Evolutionary conservation across 345 rosid species (phyloP), one percentile per base, ranked within the genome.

Genomic region (Balakata baccata): DNA sequence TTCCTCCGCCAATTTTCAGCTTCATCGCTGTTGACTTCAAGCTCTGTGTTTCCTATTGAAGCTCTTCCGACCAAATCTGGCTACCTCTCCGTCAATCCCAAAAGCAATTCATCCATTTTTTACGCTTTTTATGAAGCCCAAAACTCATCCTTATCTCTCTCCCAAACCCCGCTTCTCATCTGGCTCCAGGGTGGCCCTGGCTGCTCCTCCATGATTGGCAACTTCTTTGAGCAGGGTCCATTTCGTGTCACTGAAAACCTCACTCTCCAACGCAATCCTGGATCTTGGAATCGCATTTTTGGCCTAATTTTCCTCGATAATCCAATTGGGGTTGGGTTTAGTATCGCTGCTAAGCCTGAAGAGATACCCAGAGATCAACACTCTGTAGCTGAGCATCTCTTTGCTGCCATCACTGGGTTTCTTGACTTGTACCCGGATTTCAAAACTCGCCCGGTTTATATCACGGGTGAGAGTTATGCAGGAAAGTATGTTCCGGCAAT

Each of bases 111-210:
- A 12, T 85, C 92, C 82, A 88, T 93, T 52, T 93, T 86, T 85
- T 91, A 87, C 80, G 23, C 91, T 58, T 93, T 78, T 80, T 91
- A 93, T 69, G 96, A 93, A 84, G 92, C 96, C 29, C 92, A 89
- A 68, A 74, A 75, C 58, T 79, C 87, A 58, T 78, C 66, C 13
- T 66, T 81, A 14, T 74, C 87, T 20, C 85, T 80, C 43, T 37
- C 85, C 43, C 74, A 86, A 75, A 87, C 89, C 75, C 98, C 96
- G 0, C 85, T 91, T 57, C 81, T 94, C 34, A 79, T 91, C 52
- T 93, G 97, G 97, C 97, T 93, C 59, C 95, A 89, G 77, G 98
- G 98, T 49, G 97, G 97, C 34, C 98, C 95, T 57, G 95, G 97
- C 45, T 93, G 98, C 83, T 93, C 97, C 74, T 91, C 97, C 82